Conservation (phyloP, 495 filamentous ascomycete genomes). For the Lophiotrema nucula region DNA sequence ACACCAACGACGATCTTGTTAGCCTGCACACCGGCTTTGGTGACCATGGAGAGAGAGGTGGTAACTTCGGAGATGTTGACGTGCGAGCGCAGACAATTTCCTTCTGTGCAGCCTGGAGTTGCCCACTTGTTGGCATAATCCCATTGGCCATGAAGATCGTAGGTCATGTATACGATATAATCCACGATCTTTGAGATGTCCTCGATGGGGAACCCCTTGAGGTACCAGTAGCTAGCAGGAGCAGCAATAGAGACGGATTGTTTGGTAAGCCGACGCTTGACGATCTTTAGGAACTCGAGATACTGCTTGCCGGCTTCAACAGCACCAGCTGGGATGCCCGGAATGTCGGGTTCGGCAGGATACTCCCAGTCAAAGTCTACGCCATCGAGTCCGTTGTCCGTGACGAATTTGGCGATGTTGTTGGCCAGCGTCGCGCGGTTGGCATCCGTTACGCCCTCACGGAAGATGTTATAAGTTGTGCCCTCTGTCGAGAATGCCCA, state of each 20-base stretch:
- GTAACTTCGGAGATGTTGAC: conserved; percentile 45
- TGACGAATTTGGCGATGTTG: conserved; percentile 43
- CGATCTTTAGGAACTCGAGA: conserved; percentile 33
- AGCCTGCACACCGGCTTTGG: conserved; percentile 49
- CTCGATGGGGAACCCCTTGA: conserved; percentile 14
- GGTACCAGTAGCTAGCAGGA: conserved; percentile 22
- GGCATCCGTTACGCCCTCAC: conserved; percentile 36
- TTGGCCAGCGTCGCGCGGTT: conserved; percentile 42
- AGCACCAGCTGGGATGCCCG: conserved; percentile 37
- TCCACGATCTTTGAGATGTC: not conserved
- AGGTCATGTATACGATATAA: conserved; percentile 28
- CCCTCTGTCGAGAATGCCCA: conserved; percentile 47
- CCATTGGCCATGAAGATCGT: conserved; percentile 36
- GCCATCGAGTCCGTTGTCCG: conserved; percentile 39
- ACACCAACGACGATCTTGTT: conserved; percentile 46
- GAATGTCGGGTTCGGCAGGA: conserved; percentile 42
- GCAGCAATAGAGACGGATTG: conserved; percentile 29
- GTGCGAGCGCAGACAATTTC: conserved; percentile 46
- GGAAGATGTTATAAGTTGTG: conserved; percentile 43
- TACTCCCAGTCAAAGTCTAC: conserved; percentile 49
- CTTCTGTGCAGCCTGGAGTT: conserved; percentile 35
- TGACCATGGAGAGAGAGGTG: conserved; percentile 47
- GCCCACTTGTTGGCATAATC: conserved; percentile 34
- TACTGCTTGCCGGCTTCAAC: conserved; percentile 39
- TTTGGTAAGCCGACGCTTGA: conserved; percentile 17